Conservation (phyloP, 139 green algal genomes). For the Chlamydomonas schloesseri region DNA sequence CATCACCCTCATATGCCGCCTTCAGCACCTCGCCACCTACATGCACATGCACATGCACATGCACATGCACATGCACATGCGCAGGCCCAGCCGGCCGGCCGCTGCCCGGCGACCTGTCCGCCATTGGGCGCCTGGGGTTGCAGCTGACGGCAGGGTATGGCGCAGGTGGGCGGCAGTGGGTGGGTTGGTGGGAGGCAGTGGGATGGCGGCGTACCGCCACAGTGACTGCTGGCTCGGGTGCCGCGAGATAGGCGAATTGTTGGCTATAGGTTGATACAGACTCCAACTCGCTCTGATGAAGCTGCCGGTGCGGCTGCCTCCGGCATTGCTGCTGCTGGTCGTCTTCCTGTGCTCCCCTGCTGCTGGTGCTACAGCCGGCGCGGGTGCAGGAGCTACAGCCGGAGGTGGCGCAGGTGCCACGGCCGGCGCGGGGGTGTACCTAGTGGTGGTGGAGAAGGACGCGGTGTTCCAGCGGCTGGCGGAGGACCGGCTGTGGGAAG, state of each 20-base stretch:
- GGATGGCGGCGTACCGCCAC: too few relatives aligned
- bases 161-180: too few relatives aligned
- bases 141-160: not conserved
- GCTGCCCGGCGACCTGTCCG: slow-evolving; percentile 34
- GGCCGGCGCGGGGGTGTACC: slow-evolving; percentile 1
- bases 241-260: too few relatives aligned
- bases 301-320: too few relatives aligned
- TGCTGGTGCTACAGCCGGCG: not conserved
- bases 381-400: not conserved
- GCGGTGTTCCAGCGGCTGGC: slow-evolving; percentile 83
- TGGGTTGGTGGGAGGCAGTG: too few relatives aligned
- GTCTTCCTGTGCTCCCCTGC: too few relatives aligned
- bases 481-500: slow-evolving; percentile 68
- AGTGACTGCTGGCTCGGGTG: too few relatives aligned
- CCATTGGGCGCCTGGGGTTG: not conserved
- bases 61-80: too few relatives aligned
- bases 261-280: too few relatives aligned
- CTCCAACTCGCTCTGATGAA: too few relatives aligned
- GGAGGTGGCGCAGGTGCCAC: not conserved
- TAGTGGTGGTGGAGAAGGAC: slow-evolving; percentile 90
- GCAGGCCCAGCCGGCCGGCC: slow-evolving; percentile 25
- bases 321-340: too few relatives aligned
- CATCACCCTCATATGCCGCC: not conserved
- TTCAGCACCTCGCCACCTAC: not conserved
- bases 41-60: too few relatives aligned